Evolutionary conservation across 75 land plant species (phyloP), one percentile per base, ranked within the genome.

Genomic region (Chamaecyparis obtusa): DNA sequence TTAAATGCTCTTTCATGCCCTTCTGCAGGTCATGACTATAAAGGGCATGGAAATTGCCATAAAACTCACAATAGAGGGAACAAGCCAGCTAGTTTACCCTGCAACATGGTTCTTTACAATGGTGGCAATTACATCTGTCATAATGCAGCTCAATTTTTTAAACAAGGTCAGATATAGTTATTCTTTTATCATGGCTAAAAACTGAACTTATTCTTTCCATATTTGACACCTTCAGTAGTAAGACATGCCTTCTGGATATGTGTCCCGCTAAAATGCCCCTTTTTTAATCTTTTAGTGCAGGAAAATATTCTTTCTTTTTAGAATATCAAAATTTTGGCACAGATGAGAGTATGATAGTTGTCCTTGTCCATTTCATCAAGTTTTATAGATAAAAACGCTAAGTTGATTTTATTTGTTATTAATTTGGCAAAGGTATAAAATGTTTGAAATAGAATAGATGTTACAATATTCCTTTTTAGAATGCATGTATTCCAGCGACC

Each of bases 31-130:
- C 74, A 93, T 98, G 87, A 96, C 99, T 86, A 93, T 98, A 81
- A 98, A 98, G 88, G 99, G 99, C 32, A 90, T 98, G 85, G 99
- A 99, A 79, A 95, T 96, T 90, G 97, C 99, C 8, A 89, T 96
- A 69, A 98, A 94, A 85, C 94, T 98, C 54, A 98, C 99, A 15
- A 83, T 96, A 49, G 92, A 96, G 64, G 99, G 99, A 82, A 90
- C 92, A 80, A 95, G 87, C 89, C 99, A 96, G 91, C 43, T 95
- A 24, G 88, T 89, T 51, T 96, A 96, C 85, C 91, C 92, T 36
- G 93, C 94, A 78, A 93, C 99, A 84, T 98, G 99, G 94, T 88
- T 96, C 82, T 96, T 96, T 87, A 60, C 91, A 46, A 91, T 92
- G 51, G 93, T 96, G 87, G 99, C 95, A 30, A 88, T 90, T 54